A percentile compares a stretch with the other conserved stretches of the same genome.
Evolutionary conservation across 78 protist species (phyloP).

Genomic region (Neovahlkampfia damariscottae): DNA sequence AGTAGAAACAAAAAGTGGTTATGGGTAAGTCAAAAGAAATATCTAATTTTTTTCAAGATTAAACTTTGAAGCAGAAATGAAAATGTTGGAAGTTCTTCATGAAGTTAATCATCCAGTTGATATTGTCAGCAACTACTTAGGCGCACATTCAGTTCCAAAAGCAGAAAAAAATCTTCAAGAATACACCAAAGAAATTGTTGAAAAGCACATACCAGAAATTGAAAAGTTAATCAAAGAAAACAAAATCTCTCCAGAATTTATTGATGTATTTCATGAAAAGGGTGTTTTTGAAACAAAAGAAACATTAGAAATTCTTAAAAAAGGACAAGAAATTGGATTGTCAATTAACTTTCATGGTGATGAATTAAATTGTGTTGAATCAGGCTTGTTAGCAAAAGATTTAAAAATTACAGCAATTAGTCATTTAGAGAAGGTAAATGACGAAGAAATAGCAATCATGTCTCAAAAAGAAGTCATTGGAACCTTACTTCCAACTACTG

Average conservation of each 20-base stretch:
- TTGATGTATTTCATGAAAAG: conserved; percentile 70
- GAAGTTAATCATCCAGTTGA: conserved; percentile 36
- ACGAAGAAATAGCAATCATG: conserved; percentile 65
- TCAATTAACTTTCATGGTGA: conserved; percentile 74
- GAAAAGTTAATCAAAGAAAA: conserved; percentile 15
- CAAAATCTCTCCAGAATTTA: conserved; percentile 27
- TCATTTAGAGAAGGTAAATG: conserved; percentile 59
- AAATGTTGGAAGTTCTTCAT: conserved; percentile 58
- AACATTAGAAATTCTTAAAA: conserved; percentile 19
- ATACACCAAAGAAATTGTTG: conserved; percentile 41
- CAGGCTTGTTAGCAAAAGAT: conserved; percentile 59
- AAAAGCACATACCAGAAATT: conserved; percentile 49
- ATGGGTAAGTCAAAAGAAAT: too few species aligned
- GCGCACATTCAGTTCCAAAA: conserved; percentile 72
- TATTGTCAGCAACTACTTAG: conserved; percentile 52
- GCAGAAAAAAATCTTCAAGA: conserved; percentile 35
- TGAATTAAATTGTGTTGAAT: conserved; percentile 39
- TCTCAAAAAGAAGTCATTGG: conserved; percentile 41
- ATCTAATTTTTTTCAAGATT: too few species aligned
- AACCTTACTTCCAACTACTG: conserved; percentile 68
- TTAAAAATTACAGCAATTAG: conserved; percentile 40
- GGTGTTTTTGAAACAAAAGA: conserved; percentile 21
- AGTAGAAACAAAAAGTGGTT: conserved; percentile 75
- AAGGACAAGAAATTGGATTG: conserved; percentile 51
- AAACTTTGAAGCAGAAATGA: conserved; percentile 65